Evolutionary conservation across 2,329 filamentous ascomycete species (phyloP).

Genomic region (Beauveria sp.): DNA sequence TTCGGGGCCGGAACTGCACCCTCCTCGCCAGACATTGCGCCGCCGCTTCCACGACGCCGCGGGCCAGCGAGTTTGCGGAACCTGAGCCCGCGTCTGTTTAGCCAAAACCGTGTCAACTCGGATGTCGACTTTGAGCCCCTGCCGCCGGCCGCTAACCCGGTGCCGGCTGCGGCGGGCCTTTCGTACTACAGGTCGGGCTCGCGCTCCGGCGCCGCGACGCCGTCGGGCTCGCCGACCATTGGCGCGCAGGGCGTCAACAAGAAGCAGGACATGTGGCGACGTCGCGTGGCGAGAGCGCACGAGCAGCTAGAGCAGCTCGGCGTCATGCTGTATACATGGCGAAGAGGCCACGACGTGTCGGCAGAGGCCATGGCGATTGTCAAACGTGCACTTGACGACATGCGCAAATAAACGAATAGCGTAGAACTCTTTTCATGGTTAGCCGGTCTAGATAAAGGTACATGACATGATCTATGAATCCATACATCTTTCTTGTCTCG

Average conservation of each 20-base stretch:
- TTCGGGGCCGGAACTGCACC: conserved; percentile 8
- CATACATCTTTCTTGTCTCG: background rate
- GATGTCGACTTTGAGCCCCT: conserved; percentile 36
- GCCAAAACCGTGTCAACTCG: conserved; percentile 29
- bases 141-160: conserved; percentile 22
- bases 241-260: conserved; percentile 45
- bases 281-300: conserved; percentile 59
- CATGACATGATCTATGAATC: background rate
- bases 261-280: conserved; percentile 65
- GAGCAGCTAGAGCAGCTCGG: conserved; percentile 54
- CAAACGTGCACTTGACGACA: conserved; percentile 41
- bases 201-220: conserved; percentile 23
- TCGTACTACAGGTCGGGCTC: conserved; percentile 21
- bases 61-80: conserved; percentile 29
- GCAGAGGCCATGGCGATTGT: conserved; percentile 59
- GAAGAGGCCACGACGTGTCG: conserved; percentile 62
- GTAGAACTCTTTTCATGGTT: background rate
- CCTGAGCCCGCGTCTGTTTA: conserved; percentile 24
- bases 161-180: conserved; percentile 16
- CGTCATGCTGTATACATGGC: conserved; percentile 66
- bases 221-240: conserved; percentile 27
- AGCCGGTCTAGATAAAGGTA: background rate
- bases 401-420: conserved; percentile 23
- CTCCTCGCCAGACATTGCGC: conserved; percentile 23
- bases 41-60: conserved; percentile 40